These are phyloP conservation scores for Fraxinus americana DNA, from an alignment of 257 asterid genomes.

Conservation along the genomic window DNA sequence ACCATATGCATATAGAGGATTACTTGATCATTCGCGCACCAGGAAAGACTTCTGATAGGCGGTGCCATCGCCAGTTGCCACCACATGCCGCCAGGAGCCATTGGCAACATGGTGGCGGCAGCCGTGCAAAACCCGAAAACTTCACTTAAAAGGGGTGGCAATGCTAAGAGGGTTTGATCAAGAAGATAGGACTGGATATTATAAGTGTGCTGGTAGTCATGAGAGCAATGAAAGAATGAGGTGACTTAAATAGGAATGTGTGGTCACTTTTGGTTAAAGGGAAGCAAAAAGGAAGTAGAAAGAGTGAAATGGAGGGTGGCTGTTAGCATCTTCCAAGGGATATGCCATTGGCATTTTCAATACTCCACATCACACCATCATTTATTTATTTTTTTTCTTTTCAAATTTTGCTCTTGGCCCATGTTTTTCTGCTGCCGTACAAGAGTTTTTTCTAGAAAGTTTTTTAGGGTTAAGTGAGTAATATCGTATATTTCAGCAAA, in stretches of 20 bases:
- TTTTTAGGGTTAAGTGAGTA: too few relatives aligned
- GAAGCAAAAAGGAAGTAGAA: conserved; percentile 26
- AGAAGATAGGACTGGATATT: conserved; percentile 31
- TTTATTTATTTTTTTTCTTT: neutral
- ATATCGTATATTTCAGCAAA: too few relatives aligned
- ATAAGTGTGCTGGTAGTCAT: conserved; percentile 34
- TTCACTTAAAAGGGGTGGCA: conserved; percentile 24
- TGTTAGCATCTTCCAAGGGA: conserved; percentile 56
- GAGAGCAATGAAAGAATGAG: conserved; percentile 41
- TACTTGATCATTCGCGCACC: conserved; percentile 29
- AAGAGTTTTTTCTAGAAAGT: neutral
- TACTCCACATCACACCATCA: conserved; percentile 21
- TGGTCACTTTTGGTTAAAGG: conserved; percentile 48
- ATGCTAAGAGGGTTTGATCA: conserved; percentile 43
- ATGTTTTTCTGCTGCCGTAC: neutral
- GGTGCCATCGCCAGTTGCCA: conserved; percentile 12
- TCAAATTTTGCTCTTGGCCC: neutral
- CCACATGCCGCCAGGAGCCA: conserved; percentile 20
- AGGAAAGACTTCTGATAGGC: neutral
- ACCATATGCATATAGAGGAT: conserved; percentile 9
- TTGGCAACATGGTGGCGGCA: conserved; percentile 17
- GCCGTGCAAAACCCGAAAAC: conserved; percentile 8
- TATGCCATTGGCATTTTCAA: conserved; percentile 50
- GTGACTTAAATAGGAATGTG: conserved; percentile 40
- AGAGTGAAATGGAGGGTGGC: conserved; percentile 25